Evolutionary conservation across 2,329 filamentous ascomycete species (phyloP).

Genomic region (Pochonia chlamydosporia): DNA sequence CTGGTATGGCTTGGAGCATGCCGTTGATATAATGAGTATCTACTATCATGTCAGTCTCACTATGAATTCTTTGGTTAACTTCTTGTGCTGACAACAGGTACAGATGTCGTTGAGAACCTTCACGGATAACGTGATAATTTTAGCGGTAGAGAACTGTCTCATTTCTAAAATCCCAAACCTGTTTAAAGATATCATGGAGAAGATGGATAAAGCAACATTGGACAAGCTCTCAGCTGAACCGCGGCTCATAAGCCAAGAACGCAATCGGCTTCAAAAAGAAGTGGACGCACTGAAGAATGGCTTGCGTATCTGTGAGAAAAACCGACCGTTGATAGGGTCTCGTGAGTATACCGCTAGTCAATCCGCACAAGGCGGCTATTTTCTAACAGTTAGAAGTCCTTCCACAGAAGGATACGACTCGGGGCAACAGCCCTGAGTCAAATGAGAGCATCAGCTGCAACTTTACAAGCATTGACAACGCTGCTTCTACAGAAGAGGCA

Average conservation of each 20-base stretch:
- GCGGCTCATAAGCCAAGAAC: not conserved
- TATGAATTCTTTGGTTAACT: not conserved
- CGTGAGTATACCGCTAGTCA: not conserved
- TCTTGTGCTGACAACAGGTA: not conserved
- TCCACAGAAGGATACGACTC: too few species aligned
- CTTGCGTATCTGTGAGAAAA: not conserved
- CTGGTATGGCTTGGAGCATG: constrained; percentile 28
- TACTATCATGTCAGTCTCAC: constrained; percentile 34
- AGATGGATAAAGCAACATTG: not conserved
- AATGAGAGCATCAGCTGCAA: too few species aligned
- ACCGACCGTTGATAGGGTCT: not conserved
- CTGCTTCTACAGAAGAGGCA: too few species aligned
- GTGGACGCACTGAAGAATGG: not conserved
- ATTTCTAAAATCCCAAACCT: constrained; percentile 4
- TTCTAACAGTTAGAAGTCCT: too few species aligned
- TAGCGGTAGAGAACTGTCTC: constrained; percentile 7
- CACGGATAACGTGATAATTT: constrained; percentile 5
- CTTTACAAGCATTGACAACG: too few species aligned
- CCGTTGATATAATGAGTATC: constrained; percentile 37
- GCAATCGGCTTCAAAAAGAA: not conserved
- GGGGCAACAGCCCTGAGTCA: too few species aligned
- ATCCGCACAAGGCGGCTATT: too few species aligned
- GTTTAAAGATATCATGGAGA: not conserved
- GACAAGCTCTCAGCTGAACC: not conserved
- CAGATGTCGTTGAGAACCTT: constrained; percentile 7